Evolutionary conservation across 1,284 basidiomycete species (phyloP).

Genomic region (Ustilago trichophora): DNA sequence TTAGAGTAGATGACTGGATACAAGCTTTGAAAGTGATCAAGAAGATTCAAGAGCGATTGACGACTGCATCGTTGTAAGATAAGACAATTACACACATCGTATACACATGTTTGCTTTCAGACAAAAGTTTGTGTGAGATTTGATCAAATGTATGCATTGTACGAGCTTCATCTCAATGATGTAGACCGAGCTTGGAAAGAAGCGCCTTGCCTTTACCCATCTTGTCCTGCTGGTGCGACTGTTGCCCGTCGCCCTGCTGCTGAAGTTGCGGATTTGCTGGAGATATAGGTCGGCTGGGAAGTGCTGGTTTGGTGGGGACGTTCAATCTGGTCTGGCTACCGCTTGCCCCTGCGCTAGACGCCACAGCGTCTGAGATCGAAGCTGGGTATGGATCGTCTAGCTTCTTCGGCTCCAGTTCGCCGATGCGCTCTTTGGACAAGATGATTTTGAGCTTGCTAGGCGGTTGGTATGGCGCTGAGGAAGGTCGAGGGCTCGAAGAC

Average conservation of each 20-base stretch:
- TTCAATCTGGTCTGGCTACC: neutral
- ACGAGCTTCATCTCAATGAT: conserved; percentile 5
- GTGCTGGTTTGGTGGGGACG: conserved; percentile 8
- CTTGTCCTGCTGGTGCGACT: conserved; percentile 9
- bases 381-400: neutral
- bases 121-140: no score
- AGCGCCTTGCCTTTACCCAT: conserved; percentile 36
- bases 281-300: conserved; percentile 15
- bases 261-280: neutral
- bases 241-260: neutral
- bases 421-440: conserved; percentile 45
- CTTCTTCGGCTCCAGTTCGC: conserved; percentile 41
- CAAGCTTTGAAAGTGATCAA: conserved; percentile 25
- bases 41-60: conserved; percentile 12
- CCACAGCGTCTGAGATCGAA: neutral
- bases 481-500: neutral
- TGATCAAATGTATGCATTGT: no score
- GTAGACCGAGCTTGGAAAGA: conserved; percentile 34
- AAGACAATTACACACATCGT: no score
- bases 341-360: neutral
- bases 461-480: conserved; percentile 14
- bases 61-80: neutral
- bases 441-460: conserved; percentile 39
- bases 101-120: no score
- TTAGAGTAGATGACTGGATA: conserved; percentile 32